Conservation (phyloP, 2,329 filamentous ascomycete genomes). For the Cadophora gregata region DNA sequence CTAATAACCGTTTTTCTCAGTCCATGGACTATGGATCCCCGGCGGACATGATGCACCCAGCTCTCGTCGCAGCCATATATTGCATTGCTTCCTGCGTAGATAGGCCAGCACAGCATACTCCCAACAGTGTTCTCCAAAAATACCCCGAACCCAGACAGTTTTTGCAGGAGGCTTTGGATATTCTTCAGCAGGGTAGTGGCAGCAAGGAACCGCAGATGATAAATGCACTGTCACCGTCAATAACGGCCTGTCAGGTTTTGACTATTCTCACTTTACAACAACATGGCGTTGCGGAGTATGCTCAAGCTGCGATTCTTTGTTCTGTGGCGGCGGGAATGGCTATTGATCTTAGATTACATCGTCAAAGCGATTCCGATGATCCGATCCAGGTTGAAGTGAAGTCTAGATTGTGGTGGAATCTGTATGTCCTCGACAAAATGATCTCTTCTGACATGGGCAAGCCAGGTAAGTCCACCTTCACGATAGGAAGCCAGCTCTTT, state of each 20-base stretch:
- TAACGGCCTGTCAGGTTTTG: constrained; percentile 41
- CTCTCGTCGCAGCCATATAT: constrained; percentile 40
- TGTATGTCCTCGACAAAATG: constrained; percentile 44
- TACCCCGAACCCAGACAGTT: constrained; percentile 35
- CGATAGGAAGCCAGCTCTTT: neutral
- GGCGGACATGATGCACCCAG: constrained; percentile 36
- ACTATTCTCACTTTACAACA: constrained; percentile 41
- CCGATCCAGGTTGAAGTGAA: constrained; percentile 38
- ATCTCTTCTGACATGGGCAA: constrained; percentile 41
- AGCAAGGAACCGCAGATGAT: constrained; percentile 21
- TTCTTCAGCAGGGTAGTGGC: constrained; percentile 29
- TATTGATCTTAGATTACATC: constrained; percentile 41
- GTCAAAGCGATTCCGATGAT: constrained; percentile 34
- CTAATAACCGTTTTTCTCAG: neutral
- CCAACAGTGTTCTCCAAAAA: constrained; percentile 24
- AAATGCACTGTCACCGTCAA: constrained; percentile 38
- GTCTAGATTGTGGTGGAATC: constrained; percentile 44
- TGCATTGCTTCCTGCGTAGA: constrained; percentile 42
- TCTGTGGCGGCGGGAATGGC: constrained; percentile 42
- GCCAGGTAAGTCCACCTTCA: constrained; percentile 19
- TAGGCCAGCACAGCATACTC: constrained; percentile 26
- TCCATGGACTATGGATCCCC: constrained; percentile 26
- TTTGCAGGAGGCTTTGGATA: constrained; percentile 36
- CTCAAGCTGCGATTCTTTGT: constrained; percentile 39
- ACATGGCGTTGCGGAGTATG: constrained; percentile 42